phyloP scores from a whole-genome alignment of 176 grass and related monocot species.

The Aegilops longissima region DNA sequence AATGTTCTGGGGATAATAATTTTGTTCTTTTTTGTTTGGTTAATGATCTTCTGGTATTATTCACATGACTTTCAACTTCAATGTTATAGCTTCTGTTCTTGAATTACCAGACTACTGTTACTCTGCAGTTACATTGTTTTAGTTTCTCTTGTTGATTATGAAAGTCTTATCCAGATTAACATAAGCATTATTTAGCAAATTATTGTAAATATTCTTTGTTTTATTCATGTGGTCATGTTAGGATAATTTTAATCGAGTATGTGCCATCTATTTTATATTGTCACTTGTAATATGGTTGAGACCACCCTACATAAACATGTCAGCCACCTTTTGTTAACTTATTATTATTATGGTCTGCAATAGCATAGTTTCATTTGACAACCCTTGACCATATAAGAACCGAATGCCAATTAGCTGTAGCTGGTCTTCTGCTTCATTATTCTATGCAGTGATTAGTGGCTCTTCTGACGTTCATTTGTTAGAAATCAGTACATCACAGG shows the following conservation, averaged over 20 bases:
- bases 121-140: constrained; percentile 8
- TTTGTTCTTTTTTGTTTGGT: constrained; percentile 17
- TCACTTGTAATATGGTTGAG: background rate
- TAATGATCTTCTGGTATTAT: background rate
- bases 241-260: background rate
- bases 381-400: constrained; percentile 3
- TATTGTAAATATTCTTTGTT: background rate
- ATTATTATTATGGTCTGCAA: background rate
- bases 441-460: background rate
- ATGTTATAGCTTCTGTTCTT: background rate
- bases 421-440: background rate
- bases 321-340: background rate
- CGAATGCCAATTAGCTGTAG: background rate
- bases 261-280: background rate
- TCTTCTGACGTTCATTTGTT: background rate
- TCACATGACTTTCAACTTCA: background rate
- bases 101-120: background rate
- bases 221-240: background rate
- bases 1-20: constrained; percentile 13
- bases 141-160: background rate
- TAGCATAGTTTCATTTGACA: background rate
- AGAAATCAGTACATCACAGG: background rate
- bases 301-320: background rate
- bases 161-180: background rate
- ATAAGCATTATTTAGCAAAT: background rate